Evolutionary conservation across 352 stramenopile genomes (phyloP).

Genomic region (Phytophthora pistaciae): DNA sequence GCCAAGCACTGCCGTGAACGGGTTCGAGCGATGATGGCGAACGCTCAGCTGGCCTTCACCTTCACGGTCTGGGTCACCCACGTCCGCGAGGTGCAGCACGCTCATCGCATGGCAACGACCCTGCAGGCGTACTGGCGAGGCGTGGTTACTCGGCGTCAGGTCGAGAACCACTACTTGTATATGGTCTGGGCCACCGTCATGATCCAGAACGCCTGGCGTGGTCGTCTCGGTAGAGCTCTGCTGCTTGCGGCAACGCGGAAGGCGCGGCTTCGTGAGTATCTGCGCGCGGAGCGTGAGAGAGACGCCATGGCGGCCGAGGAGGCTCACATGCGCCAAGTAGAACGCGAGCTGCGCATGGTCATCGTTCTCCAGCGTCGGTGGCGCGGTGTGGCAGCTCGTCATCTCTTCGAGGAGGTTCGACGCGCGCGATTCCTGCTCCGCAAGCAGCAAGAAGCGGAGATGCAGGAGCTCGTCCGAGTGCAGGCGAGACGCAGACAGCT

Average conservation of each 20-base stretch:
- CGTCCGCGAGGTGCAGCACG: slow-evolving; percentile 36
- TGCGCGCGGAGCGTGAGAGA: slow-evolving; percentile 70
- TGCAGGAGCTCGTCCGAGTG: slow-evolving; percentile 70
- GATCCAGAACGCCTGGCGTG: slow-evolving; percentile 80
- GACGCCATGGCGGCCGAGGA: slow-evolving; percentile 69
- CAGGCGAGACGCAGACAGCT: slow-evolving; percentile 58
- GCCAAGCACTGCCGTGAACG: slow-evolving; percentile 52
- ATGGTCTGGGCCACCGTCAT: slow-evolving; percentile 70
- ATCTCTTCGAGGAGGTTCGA: slow-evolving; percentile 70
- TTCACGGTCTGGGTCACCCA: slow-evolving; percentile 63
- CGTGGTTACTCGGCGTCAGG: slow-evolving; percentile 38
- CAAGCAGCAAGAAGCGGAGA: slow-evolving; percentile 75
- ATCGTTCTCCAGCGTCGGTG: slow-evolving; percentile 76
- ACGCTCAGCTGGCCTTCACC: slow-evolving; percentile 59
- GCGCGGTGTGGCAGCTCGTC: slow-evolving; percentile 71
- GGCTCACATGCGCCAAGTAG: slow-evolving; percentile 43
- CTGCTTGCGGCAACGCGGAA: slow-evolving; percentile 64
- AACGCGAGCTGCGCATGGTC: slow-evolving; percentile 66
- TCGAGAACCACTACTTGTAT: slow-evolving; percentile 73
- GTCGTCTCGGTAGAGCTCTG: slow-evolving; percentile 59
- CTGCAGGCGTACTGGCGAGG: slow-evolving; percentile 81
- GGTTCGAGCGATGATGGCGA: slow-evolving; percentile 54
- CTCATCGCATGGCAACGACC: slow-evolving; percentile 41
- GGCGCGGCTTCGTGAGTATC: slow-evolving; percentile 69
- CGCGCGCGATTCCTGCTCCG: slow-evolving; percentile 60